These are phyloP conservation scores for Diaporthe vaccinii DNA, from an alignment of 2,329 filamentous ascomycete genomes.

Conservation along the genomic window DNA sequence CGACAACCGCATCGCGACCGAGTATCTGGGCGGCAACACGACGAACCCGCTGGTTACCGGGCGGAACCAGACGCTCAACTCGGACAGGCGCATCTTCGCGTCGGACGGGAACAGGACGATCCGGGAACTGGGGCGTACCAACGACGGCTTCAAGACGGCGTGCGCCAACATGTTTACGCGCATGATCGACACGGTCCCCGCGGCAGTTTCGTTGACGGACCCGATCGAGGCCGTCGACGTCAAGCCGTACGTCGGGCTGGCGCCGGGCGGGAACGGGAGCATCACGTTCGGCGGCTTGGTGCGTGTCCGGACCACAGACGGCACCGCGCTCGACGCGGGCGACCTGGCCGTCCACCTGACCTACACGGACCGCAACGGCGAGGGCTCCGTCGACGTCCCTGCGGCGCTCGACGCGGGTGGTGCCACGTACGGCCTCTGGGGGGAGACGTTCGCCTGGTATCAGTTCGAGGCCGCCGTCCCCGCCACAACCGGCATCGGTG, in stretches of 20 bases:
- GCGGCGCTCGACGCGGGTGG: conserved; percentile 43
- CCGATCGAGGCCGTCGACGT: conserved; percentile 48
- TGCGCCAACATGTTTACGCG: conserved; percentile 48
- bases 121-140: conserved; percentile 51
- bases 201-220: conserved; percentile 47
- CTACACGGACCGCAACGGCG: conserved; percentile 40
- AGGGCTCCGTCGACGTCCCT: neutral
- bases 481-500: conserved; percentile 46
- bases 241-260: conserved; percentile 51
- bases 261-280: conserved; percentile 45
- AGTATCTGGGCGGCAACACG: conserved; percentile 57
- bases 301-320: conserved; percentile 44
- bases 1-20: conserved; percentile 58
- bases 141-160: conserved; percentile 52
- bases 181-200: conserved; percentile 54
- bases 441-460: conserved; percentile 49
- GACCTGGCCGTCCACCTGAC: conserved; percentile 46
- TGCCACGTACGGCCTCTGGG: conserved; percentile 44
- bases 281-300: conserved; percentile 47
- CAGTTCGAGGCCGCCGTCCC: conserved; percentile 47
- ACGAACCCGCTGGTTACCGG: conserved; percentile 58
- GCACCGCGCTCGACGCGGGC: conserved; percentile 42
- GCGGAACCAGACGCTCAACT: conserved; percentile 53
- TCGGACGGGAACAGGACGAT: conserved; percentile 61
- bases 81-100: conserved; percentile 59